Evolutionary conservation across 208 protist species (phyloP).

Genomic region (Wallacemonas sp.): DNA sequence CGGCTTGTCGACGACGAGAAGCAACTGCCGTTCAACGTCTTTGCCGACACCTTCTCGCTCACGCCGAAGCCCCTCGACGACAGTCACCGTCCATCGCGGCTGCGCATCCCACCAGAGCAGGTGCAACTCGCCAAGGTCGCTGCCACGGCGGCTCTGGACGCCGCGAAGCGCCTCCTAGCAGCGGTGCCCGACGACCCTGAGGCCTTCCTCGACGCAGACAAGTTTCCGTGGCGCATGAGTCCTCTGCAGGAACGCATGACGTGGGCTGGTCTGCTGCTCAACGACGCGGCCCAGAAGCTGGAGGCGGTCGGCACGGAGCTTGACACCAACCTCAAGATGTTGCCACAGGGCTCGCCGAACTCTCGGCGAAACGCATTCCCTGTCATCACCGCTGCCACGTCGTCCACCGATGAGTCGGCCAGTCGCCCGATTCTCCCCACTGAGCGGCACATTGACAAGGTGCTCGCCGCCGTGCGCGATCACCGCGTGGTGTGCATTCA

Average conservation of each 20-base stretch:
- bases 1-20: constrained; percentile 1
- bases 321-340: neutral
- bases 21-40: neutral
- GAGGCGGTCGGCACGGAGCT: constrained; percentile 7
- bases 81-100: neutral
- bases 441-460: constrained; percentile 9
- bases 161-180: neutral
- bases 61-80: neutral
- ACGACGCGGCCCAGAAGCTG: constrained; percentile 7
- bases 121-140: neutral
- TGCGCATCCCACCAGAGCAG: neutral
- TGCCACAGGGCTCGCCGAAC: neutral
- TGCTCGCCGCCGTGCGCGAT: neutral
- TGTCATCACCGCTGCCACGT: neutral
- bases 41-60: neutral
- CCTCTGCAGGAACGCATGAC: constrained; percentile 6
- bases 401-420: neutral
- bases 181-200: neutral
- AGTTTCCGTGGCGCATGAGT: neutral
- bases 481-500: constrained; percentile 27
- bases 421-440: constrained; percentile 4
- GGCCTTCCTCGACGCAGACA: neutral
- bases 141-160: neutral
- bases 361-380: neutral
- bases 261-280: constrained; percentile 6